Evolutionary conservation across 148 eudicot species (phyloP).

Genomic region (Vaccinium darrowii): DNA sequence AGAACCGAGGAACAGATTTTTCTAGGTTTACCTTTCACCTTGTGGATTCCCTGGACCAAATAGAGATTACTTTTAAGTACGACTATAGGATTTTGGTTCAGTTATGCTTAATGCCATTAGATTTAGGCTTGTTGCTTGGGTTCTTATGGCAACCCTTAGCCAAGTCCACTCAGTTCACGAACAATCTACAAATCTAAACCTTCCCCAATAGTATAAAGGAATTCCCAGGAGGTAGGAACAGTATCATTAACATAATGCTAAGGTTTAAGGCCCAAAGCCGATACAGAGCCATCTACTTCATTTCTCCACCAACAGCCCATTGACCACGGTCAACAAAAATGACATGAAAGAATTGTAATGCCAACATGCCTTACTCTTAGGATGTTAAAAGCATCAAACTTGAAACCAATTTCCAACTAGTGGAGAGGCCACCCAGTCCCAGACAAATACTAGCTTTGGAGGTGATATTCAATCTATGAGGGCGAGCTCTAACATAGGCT

Average conservation of each 20-base stretch:
- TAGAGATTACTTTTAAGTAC: background rate
- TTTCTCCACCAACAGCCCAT: background rate
- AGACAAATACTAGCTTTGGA: background rate
- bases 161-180: slow-evolving; percentile 2
- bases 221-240: background rate
- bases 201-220: background rate
- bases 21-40: background rate
- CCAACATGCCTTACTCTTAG: background rate
- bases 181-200: background rate
- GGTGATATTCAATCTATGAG: background rate
- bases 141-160: slow-evolving; percentile 3
- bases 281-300: too few relatives aligned
- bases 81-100: background rate
- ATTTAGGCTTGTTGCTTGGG: background rate
- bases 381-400: background rate
- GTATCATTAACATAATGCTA: background rate
- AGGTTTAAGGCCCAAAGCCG: background rate
- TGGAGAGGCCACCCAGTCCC: background rate
- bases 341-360: background rate
- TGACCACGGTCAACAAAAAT: slow-evolving; percentile 27
- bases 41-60: background rate
- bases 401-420: background rate
- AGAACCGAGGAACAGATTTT: background rate
- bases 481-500: background rate
- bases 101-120: background rate